Evolutionary conservation across 1,139 yeast genomes (phyloP).

Genomic region (Candida sojae): DNA sequence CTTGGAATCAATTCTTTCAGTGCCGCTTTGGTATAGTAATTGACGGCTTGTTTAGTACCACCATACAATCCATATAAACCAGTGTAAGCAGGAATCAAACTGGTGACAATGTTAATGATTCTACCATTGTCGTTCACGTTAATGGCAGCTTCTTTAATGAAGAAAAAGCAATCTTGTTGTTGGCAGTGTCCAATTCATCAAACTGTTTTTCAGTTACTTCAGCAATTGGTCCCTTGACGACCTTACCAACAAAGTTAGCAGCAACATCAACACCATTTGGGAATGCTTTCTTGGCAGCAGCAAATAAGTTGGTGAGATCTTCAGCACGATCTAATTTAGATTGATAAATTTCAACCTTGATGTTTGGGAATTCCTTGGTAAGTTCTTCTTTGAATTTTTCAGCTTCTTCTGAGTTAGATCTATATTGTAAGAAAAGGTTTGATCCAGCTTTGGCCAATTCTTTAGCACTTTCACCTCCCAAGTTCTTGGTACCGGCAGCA

Average conservation of each 20-base stretch:
- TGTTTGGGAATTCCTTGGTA: conserved; percentile 26
- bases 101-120: conserved; percentile 60
- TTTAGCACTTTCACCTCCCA: conserved; percentile 59
- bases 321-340: conserved; percentile 47
- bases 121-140: conserved; percentile 53
- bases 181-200: conserved; percentile 52
- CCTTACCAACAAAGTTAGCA: conserved; percentile 66
- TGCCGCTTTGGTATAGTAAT: conserved; percentile 55
- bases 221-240: conserved; percentile 58
- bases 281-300: conserved; percentile 43
- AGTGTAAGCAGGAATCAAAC: conserved; percentile 66
- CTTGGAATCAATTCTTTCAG: conserved; percentile 55
- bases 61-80: conserved; percentile 59
- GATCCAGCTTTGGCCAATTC: conserved; percentile 61
- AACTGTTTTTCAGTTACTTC: conserved; percentile 55
- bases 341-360: conserved; percentile 47
- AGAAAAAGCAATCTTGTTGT: conserved; percentile 64
- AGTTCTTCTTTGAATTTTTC: conserved; percentile 43
- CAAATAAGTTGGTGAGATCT: conserved; percentile 46
- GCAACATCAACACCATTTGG: conserved; percentile 60
- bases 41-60: conserved; percentile 66
- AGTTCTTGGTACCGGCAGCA: conserved; percentile 68
- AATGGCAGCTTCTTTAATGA: conserved; percentile 58
- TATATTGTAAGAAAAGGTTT: conserved; percentile 58
- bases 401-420: conserved; percentile 45